A percentile compares a stretch with the other conserved stretches of the same genome.
Evolutionary conservation across 2,329 filamentous ascomycete genomes (phyloP).

Genomic region (Tolypocladium ovalisporum): DNA sequence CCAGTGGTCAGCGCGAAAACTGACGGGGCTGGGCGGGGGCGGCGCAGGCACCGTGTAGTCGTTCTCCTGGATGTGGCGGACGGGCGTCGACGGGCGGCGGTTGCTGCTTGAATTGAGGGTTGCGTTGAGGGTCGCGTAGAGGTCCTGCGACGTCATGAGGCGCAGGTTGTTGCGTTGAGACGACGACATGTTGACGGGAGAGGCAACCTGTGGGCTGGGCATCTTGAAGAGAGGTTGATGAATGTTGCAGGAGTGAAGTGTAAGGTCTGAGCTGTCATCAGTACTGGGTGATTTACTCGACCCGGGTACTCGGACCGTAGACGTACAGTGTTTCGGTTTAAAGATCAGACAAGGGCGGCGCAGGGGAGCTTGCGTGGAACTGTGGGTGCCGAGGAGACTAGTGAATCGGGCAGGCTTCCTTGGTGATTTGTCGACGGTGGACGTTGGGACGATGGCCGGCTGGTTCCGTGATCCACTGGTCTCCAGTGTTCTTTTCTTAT

Average conservation of each 20-base stretch:
- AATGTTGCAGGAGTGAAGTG: background rate
- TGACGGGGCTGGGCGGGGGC: constrained; percentile 53
- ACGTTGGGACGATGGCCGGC: background rate
- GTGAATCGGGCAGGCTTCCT: background rate
- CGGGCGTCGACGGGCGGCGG: constrained; percentile 31
- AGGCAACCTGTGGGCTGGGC: constrained; percentile 24
- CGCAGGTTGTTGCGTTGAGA: constrained; percentile 32
- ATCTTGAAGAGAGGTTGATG: constrained; percentile 13
- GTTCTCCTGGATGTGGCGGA: constrained; percentile 41
- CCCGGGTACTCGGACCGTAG: background rate
- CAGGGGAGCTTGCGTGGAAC: background rate
- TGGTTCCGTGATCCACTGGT: background rate
- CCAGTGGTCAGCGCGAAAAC: constrained; percentile 48
- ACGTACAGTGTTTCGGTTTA: background rate
- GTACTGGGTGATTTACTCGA: background rate
- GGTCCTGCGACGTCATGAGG: constrained; percentile 35
- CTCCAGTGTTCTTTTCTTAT: background rate
- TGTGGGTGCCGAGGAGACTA: background rate
- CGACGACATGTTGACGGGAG: constrained; percentile 36
- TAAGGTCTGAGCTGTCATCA: background rate
- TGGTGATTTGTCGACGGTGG: background rate
- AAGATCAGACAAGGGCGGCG: background rate
- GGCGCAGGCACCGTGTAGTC: constrained; percentile 56
- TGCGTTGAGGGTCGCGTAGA: constrained; percentile 42
- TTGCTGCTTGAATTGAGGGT: constrained; percentile 33